phyloP scores from a whole-genome alignment of 768 basidiomycete species.

The Boletus bicolor region DNA sequence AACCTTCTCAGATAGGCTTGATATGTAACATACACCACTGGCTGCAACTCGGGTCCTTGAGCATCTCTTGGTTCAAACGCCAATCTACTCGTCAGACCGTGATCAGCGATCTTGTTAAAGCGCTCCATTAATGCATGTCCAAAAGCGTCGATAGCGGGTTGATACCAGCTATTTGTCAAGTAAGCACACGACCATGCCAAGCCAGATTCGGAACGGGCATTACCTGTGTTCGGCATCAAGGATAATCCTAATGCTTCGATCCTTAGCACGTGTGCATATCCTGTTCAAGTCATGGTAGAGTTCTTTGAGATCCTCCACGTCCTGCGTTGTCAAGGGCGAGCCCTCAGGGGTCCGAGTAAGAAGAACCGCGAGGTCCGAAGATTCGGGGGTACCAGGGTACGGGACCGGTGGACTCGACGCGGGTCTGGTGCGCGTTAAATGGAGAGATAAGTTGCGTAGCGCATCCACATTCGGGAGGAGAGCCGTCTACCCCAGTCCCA shows the following conservation, averaged over 20 bases:
- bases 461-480: slow-evolving; percentile 61
- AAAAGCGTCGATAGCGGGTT: slow-evolving; percentile 80
- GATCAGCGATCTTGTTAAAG: slow-evolving; percentile 55
- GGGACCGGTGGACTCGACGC: slow-evolving; percentile 36
- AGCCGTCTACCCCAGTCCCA: slow-evolving; percentile 49
- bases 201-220: not conserved
- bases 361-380: slow-evolving; percentile 58
- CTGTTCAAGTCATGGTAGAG: slow-evolving; percentile 58
- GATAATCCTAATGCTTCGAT: slow-evolving; percentile 63
- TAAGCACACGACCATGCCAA: slow-evolving; percentile 3
- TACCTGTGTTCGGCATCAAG: slow-evolving; percentile 85
- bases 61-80: not conserved
- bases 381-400: slow-evolving; percentile 67
- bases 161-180: slow-evolving; percentile 48
- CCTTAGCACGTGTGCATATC: slow-evolving; percentile 63
- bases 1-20: slow-evolving; percentile 85
- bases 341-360: slow-evolving; percentile 16
- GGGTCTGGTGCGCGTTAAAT: slow-evolving; percentile 47
- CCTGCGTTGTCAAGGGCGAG: slow-evolving; percentile 44
- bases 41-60: slow-evolving; percentile 42
- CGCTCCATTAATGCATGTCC: slow-evolving; percentile 69
- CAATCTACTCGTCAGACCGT: not conserved
- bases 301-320: slow-evolving; percentile 57
- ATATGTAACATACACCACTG: slow-evolving; percentile 80
- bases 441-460: slow-evolving; percentile 58